These are phyloP conservation scores for Lasiodiplodia sp. DNA, from an alignment of 2,329 filamentous ascomycete genomes.

Conservation along the genomic window DNA sequence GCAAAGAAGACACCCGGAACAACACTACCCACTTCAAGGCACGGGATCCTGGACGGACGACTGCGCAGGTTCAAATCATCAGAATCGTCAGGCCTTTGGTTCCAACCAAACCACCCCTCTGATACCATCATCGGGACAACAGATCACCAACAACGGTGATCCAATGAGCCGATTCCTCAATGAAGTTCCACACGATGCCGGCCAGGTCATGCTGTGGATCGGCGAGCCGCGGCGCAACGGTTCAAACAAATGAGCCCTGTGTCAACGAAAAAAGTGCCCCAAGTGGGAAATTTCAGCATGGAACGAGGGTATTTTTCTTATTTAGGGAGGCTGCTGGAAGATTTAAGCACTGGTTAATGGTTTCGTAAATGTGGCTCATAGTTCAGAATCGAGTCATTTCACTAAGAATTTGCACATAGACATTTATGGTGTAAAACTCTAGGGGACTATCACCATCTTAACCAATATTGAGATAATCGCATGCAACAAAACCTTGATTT, in stretches of 20 bases:
- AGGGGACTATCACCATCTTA: too few relatives aligned
- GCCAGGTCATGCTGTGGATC: background rate
- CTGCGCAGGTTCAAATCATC: background rate
- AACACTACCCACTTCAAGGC: background rate
- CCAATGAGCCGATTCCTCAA: conserved; percentile 1
- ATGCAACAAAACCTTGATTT: too few relatives aligned
- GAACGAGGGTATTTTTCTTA: too few relatives aligned
- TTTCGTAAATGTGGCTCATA: too few relatives aligned
- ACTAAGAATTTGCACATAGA: too few relatives aligned
- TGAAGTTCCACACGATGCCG: background rate
- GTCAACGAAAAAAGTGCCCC: background rate
- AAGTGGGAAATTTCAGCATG: background rate
- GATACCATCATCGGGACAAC: background rate
- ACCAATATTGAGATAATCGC: too few relatives aligned
- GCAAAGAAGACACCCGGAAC: background rate
- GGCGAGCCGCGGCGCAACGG: background rate
- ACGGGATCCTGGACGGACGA: background rate
- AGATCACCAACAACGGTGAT: background rate
- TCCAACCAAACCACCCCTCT: background rate
- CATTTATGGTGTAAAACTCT: too few relatives aligned
- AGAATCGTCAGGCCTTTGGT: background rate
- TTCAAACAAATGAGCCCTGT: background rate
- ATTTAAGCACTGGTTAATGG: too few relatives aligned
- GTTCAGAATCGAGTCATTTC: too few relatives aligned
- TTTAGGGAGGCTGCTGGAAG: too few relatives aligned